A percentile compares a stretch with the other conserved stretches of the same genome.
Conservation (phyloP, 2,329 filamentous ascomycete species). For the Aspergillus uvarum region DNA sequence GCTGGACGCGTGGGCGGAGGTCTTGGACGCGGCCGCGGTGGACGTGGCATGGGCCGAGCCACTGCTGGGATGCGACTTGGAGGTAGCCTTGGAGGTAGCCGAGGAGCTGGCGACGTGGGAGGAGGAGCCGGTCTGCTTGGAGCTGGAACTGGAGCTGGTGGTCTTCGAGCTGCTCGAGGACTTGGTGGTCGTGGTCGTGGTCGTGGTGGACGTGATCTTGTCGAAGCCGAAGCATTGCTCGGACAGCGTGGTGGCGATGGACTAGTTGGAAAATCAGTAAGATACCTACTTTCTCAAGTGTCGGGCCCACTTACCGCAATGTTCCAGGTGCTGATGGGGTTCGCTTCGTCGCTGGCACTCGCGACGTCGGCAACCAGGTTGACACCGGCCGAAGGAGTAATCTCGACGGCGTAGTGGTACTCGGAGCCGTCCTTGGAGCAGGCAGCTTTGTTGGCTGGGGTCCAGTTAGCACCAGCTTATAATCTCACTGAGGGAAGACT, state of each 20-base stretch:
- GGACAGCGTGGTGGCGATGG: conserved; percentile 3
- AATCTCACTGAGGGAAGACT: not conserved
- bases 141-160: not conserved
- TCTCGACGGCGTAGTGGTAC: conserved; percentile 7
- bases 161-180: not conserved
- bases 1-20: not conserved
- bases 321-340: conserved; percentile 8
- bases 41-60: not conserved
- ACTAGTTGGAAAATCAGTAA: not conserved
- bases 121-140: not conserved
- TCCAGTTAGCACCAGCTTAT: conserved; percentile 4
- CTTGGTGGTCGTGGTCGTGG: conserved; percentile 1
- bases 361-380: conserved; percentile 16
- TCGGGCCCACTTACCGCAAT: conserved; percentile 14
- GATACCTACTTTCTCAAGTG: not conserved
- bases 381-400: conserved; percentile 14
- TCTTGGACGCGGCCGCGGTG: not conserved
- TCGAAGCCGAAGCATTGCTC: conserved; percentile 7
- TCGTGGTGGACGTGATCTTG: conserved; percentile 3
- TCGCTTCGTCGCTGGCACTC: conserved; percentile 9
- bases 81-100: not conserved
- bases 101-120: not conserved
- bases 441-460: conserved; percentile 11
- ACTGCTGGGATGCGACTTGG: conserved; percentile 3
- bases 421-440: conserved; percentile 5